Percentiles rank a stretch among this genome's conserved stretches.
phyloP scores from a whole-genome alignment of 2,329 filamentous ascomycete genomes.

The Aspergillus tubingensis region DNA sequence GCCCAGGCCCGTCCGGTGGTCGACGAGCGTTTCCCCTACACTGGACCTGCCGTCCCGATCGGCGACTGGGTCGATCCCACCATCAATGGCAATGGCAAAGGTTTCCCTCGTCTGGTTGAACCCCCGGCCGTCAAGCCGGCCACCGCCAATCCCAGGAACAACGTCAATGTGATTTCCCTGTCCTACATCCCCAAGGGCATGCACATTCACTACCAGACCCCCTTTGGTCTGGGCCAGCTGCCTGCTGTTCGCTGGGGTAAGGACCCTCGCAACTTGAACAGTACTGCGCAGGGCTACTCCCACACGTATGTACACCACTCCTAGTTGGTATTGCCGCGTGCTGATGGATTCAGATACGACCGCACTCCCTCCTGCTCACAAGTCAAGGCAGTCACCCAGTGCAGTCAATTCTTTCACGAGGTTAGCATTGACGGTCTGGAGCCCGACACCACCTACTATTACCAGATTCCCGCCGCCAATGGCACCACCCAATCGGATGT shows the following conservation, averaged over 20 bases:
- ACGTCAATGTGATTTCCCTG: constrained; percentile 55
- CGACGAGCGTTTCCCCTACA: constrained; percentile 51
- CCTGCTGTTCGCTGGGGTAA: constrained; percentile 51
- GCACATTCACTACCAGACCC: constrained; percentile 57
- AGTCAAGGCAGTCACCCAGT: constrained; percentile 49
- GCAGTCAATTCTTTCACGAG: constrained; percentile 56
- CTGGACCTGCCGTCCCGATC: constrained; percentile 51
- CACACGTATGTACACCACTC: constrained; percentile 39
- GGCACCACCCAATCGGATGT: constrained; percentile 52
- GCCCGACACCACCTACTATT: constrained; percentile 53
- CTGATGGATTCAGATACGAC: constrained; percentile 42
- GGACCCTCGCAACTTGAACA: constrained; percentile 33
- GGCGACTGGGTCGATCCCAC: constrained; percentile 56
- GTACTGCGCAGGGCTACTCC: constrained; percentile 41
- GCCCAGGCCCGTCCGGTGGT: constrained; percentile 34
- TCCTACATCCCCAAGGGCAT: constrained; percentile 53
- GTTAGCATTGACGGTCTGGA: constrained; percentile 48
- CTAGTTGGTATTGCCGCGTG: neutral
- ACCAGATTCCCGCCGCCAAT: constrained; percentile 52
- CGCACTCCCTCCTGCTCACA: constrained; percentile 54
- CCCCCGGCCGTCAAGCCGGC: constrained; percentile 52
- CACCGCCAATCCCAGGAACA: constrained; percentile 50
- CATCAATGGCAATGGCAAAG: constrained; percentile 56
- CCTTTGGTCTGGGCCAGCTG: constrained; percentile 52
- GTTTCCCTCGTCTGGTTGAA: constrained; percentile 54